Evolutionary conservation across 202 grass and related monocot species (phyloP).

Genomic region (Zizania palustris): DNA sequence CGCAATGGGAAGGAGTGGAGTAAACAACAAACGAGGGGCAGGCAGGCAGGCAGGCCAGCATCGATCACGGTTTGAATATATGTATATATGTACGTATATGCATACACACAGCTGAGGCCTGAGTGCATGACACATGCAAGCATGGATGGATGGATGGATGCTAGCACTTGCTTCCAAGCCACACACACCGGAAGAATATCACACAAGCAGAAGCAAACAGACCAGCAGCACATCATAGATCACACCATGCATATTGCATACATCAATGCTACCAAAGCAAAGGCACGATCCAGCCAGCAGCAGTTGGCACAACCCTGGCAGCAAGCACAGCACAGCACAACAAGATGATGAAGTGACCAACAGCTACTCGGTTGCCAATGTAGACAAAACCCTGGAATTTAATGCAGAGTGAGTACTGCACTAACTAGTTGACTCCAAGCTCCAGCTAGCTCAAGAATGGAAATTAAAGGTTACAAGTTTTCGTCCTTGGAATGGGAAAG

Average conservation of each 20-base stretch:
- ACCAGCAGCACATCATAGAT: slow-evolving; percentile 3
- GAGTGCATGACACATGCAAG: too few relatives aligned
- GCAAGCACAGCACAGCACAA: too few relatives aligned
- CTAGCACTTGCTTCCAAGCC: slow-evolving; percentile 46
- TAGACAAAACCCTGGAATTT: neutral
- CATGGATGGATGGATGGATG: too few relatives aligned
- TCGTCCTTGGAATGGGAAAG: neutral
- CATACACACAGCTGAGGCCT: too few relatives aligned
- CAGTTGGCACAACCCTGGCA: neutral
- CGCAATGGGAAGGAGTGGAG: neutral
- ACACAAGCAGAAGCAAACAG: slow-evolving; percentile 24
- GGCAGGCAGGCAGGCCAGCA: neutral
- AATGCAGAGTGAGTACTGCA: neutral
- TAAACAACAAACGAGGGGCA: too few relatives aligned
- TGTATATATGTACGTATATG: neutral
- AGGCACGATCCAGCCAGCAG: slow-evolving; percentile 13
- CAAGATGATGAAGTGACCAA: too few relatives aligned
- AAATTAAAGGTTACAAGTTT: neutral
- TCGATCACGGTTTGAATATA: slow-evolving; percentile 16
- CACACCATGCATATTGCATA: neutral
- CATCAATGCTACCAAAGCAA: slow-evolving; percentile 36
- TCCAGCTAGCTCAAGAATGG: slow-evolving; percentile 15
- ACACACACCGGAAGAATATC: slow-evolving; percentile 47
- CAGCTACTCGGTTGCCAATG: neutral
- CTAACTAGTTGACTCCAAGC: neutral